Conservation (phyloP, 2,329 filamentous ascomycete species). For the Diaporthe helianthi region DNA sequence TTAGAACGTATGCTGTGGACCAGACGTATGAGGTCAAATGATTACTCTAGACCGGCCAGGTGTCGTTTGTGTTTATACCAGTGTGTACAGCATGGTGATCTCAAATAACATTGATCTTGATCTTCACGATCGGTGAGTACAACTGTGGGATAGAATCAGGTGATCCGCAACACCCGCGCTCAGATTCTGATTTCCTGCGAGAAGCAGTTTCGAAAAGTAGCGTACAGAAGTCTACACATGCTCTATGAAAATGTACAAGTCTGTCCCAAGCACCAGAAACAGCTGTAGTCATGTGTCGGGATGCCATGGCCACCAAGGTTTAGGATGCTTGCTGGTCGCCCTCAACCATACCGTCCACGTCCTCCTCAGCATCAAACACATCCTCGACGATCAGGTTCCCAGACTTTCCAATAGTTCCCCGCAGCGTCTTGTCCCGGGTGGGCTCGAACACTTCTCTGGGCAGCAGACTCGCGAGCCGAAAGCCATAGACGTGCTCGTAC, state of each 20-base stretch:
- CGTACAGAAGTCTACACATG: background rate
- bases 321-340: background rate
- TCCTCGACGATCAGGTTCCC: conserved; percentile 89
- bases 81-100: background rate
- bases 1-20: no score
- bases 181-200: background rate
- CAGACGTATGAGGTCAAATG: background rate
- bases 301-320: background rate
- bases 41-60: background rate
- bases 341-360: background rate
- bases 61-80: background rate
- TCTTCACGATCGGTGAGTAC: background rate
- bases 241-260: background rate
- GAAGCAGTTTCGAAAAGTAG: background rate
- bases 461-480: conserved; percentile 84
- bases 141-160: background rate
- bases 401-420: conserved; percentile 78
- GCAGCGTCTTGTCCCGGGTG: conserved; percentile 69
- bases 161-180: conserved; percentile 22
- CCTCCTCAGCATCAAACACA: conserved; percentile 40
- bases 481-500: conserved; percentile 85
- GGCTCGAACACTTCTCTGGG: conserved; percentile 82
- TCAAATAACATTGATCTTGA: background rate
- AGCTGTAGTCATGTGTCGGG: background rate
- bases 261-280: background rate